Evolutionary conservation across 2,329 filamentous ascomycete genomes (phyloP), one percentile per base, ranked within the genome.

Genomic region (Aaosphaeria pasadenensis): DNA sequence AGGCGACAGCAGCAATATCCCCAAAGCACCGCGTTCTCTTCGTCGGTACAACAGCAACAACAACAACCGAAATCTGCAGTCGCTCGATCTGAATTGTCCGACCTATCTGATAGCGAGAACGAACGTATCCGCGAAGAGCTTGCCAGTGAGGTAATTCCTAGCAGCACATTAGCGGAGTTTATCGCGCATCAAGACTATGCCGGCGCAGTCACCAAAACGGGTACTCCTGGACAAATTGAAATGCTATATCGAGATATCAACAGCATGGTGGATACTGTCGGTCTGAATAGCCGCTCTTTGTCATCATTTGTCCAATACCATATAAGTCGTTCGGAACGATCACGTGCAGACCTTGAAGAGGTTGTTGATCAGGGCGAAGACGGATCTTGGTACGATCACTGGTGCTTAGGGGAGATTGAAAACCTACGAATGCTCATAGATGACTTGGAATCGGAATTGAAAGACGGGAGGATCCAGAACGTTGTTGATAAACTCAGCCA

Each of bases 201-300:
- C 7, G 71, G 71, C 33, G 51, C 53, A 4, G 57, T 64, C 5
- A 66, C 58, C 28, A 77, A 72, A 51, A 59, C 66, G 31, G 77
- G 75, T 6, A 60, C 69, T 40, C 67, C 72, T 30, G 75, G 72
- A 29, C 70, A 77, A 56, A 76, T 80, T 47, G 75, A 80, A 58
- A 71, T 71, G 44, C 63, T 79, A 44, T 94, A 89, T 66, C 81
- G 87, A 40, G 89, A 92, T 60, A 88, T 92, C 65, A 92, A 94
- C 68, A 88, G 88, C 9, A 99, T 97, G 94, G 85, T 99, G 39
- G 90, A 96, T 60, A 92, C 89, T 0, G 75, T 97, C 38, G 92
- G 92, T 7, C 80, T 96, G 43, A 97, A 97, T 64, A 84, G 88
- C 5, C 81, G 92, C 11, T 84, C 79, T 6, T 60, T 86, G 39